Conservation (phyloP, 371 early-diverging fungal genomes). For the Capillidium heterosporum region DNA sequence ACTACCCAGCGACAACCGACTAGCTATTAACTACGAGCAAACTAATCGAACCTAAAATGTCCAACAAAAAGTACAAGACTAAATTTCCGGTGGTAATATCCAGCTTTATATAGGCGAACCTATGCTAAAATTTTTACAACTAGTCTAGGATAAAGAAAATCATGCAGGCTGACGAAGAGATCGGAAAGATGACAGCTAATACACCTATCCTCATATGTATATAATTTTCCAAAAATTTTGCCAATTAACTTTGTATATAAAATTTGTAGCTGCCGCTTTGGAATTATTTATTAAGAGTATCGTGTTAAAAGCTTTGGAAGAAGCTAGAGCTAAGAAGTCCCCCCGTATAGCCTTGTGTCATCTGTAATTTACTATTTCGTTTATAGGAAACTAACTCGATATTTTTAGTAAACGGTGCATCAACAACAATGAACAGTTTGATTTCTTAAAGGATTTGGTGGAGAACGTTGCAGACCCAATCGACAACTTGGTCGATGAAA, state of each 20-base stretch:
- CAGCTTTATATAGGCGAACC: neutral
- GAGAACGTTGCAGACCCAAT: constrained; percentile 66
- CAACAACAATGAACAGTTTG: constrained; percentile 67
- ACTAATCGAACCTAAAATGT: constrained; percentile 11
- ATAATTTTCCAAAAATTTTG: constrained; percentile 9
- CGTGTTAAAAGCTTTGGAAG: constrained; percentile 67
- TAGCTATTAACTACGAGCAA: neutral
- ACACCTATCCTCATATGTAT: constrained; percentile 94
- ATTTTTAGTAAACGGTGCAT: constrained; percentile 63
- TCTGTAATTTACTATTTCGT: constrained; percentile 28
- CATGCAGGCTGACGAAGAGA: constrained; percentile 99
- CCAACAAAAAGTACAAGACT: constrained; percentile 79
- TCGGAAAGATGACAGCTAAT: constrained; percentile 97
- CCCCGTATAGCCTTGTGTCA: constrained; percentile 73
- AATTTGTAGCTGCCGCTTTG: constrained; percentile 58
- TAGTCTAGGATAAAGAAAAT: constrained; percentile 99
- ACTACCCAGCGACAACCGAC: too few relatives aligned
- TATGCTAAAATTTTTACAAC: constrained; percentile 5
- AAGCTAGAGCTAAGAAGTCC: constrained; percentile 54
- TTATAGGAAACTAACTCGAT: neutral
- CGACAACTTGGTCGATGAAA: constrained; percentile 1
- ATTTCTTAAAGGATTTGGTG: constrained; percentile 82
- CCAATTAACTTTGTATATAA: neutral
- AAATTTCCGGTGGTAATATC: constrained; percentile 68
- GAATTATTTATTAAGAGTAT: constrained; percentile 88